Conservation (phyloP, 2,329 filamentous ascomycete genomes). For the Aspergillus fumigatus region DNA sequence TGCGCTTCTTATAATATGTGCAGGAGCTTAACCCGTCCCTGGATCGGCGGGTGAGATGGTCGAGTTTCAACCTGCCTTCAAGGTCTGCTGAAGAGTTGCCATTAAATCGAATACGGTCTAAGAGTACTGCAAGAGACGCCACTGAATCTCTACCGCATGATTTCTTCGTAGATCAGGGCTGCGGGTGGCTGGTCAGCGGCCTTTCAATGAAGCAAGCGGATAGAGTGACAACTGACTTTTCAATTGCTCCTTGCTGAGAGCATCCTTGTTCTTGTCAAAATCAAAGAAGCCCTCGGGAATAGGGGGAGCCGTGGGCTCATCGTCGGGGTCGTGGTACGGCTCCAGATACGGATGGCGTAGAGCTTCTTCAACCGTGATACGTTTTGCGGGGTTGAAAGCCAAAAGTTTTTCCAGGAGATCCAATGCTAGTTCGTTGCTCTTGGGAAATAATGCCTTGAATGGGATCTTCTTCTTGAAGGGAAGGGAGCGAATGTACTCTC, state of each 20-base stretch:
- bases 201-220: neutral
- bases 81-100: neutral
- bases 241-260: conserved; percentile 93
- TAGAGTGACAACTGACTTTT: conserved; percentile 57
- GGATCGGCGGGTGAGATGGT: neutral
- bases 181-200: conserved; percentile 3
- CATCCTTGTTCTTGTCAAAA: conserved; percentile 99
- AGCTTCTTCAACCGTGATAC: conserved; percentile 95
- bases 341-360: conserved; percentile 97
- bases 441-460: conserved; percentile 94
- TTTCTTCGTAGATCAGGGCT: conserved; percentile 94
- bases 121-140: neutral
- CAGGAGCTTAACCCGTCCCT: conserved; percentile 6
- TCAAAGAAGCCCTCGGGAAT: conserved; percentile 99
- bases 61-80: neutral
- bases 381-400: conserved; percentile 97
- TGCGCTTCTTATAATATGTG: conserved; percentile 16
- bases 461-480: conserved; percentile 99
- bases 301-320: conserved; percentile 92
- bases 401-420: conserved; percentile 93
- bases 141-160: conserved; percentile 59
- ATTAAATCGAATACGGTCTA: neutral
- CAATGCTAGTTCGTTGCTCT: conserved; percentile 94
- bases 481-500: conserved; percentile 95
- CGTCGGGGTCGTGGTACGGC: conserved; percentile 97